Base-by-base conservation (phyloP, 1,139 yeast genomes). In the Geotrichum fermentans region DNA sequence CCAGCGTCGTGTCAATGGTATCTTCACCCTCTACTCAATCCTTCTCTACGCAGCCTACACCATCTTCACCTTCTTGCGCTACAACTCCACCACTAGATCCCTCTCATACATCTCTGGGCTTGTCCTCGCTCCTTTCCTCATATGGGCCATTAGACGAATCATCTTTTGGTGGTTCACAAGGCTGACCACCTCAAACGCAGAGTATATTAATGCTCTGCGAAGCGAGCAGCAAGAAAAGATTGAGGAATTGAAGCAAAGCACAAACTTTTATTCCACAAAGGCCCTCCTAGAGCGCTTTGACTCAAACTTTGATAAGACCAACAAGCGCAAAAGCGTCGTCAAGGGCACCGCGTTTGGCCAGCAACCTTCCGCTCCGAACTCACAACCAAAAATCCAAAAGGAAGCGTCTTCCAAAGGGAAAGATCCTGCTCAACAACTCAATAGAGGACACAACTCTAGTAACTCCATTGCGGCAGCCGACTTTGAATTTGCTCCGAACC, bases 211-310 rank as follows among this genome's bases (percentile, higher is more conserved):
- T 47, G 54, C 59, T 7, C 67, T 83, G 54, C 72, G 73, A 55
- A 69, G 71, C 35, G 69, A 73, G 50, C 95, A 85, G 55, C 70
- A 73, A 52, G 72, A 70, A 28, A 83, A 83, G 65, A 75, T 90
- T 44, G 83, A 80, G 17, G 89, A 84, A 52, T 72, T 90, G 66
- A 90, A 90, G 66, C 78, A 80, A 52, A 74, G 78, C 58, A 86
- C 96, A 20, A 85, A 86, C 58, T 92, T 81, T 65, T 78, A 83
- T 58, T 76, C 83, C 18, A 87, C 97, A 0, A 81, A 79, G 63
- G 81, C 85, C 14, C 72, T 90, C 50, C 69, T 92, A 45, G 78
- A 74, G 49, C 74, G 89, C 58, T 89, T 80, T 59, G 80, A 62
- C 18, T 52, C 55, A 2, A 44, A 48, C 2, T 47, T 36, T 37